Base-by-base conservation (phyloP, 805 yeast genomes). In the Lachancea meyersii region DNA sequence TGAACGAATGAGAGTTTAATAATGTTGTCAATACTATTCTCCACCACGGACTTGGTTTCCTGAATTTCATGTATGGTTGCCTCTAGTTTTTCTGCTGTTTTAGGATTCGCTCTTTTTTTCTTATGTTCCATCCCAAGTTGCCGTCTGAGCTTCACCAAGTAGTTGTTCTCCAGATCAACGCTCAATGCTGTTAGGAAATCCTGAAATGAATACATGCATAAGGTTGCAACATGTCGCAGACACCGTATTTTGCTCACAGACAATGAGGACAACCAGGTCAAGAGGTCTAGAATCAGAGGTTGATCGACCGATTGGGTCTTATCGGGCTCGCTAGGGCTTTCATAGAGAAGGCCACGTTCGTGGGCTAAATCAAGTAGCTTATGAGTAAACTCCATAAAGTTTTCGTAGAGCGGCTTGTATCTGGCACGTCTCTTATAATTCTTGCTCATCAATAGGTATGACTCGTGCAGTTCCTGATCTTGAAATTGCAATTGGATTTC, bases 191-290 rank as follows among this genome's bases (percentile, higher is more conserved):
- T 78, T 31, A 88, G 58, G 9, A 73, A 67, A 7, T 82, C 73
- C 54, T 83, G 82, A 47, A 87, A 72, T 9, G 69, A 60, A 26
- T 85, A 69, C 19, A 84, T 65, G 3, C 80, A 64, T 4, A 75
- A 47, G 0, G 95, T 78, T 0, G 95, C 66, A 2, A 78, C 74
- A 51, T 72, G 79, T 57, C 97, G 71, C 44, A 89, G 69, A 1
- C 93, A 76, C 48, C 96, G 71, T 8, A 83, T 65, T 28, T 77
- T 72, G 16, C 87, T 77, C 0, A 86, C 77, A 1, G 91, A 76
- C 41, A 89, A 65, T 0, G 87, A 74, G 1, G 82, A 71, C 13
- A 88, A 61, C 97, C 97, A 88, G 4, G 84, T 76, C 22, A 84
- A 56, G 2, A 86, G 42, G 43, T 76, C 76, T 34, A 85, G 59